Percentiles rank a stretch among this genome's conserved stretches.
Conservation (phyloP, 345 rosid genomes). For the Excoecaria cochinchinensis region DNA sequence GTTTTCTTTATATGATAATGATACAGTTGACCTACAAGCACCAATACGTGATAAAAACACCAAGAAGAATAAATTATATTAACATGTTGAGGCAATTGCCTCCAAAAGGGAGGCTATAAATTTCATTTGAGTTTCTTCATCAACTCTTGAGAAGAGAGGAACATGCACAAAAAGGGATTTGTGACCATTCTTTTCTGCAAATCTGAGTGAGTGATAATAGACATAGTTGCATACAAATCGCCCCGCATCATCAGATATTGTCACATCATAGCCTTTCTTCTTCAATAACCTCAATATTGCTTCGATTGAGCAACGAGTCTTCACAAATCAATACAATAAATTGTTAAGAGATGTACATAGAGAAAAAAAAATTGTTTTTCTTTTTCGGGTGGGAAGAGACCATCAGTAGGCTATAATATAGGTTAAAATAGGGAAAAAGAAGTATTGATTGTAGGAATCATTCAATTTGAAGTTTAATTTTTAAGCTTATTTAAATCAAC, state of each 20-base stretch:
- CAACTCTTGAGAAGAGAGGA: slow-evolving; percentile 61
- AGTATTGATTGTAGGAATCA: neutral
- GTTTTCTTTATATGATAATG: neutral
- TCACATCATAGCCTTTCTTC: slow-evolving; percentile 46
- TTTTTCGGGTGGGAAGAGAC: neutral
- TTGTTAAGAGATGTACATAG: slow-evolving; percentile 6
- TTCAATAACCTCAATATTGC: slow-evolving; percentile 41
- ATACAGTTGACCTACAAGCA: slow-evolving; percentile 5
- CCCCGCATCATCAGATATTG: slow-evolving; percentile 66
- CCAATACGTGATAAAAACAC: neutral
- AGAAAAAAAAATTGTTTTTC: neutral
- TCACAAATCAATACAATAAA: slow-evolving; percentile 13
- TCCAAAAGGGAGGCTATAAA: slow-evolving; percentile 59
- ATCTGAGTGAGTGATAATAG: slow-evolving; percentile 69
- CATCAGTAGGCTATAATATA: no score
- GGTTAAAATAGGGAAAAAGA: no score
- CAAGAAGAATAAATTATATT: neutral
- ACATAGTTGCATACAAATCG: slow-evolving; percentile 76
- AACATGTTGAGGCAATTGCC: slow-evolving; percentile 65
- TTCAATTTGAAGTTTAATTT: neutral
- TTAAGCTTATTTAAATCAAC: neutral
- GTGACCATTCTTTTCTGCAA: slow-evolving; percentile 64
- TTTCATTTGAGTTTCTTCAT: slow-evolving; percentile 69
- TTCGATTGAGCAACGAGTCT: slow-evolving; percentile 58
- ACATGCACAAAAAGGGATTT: slow-evolving; percentile 74